Conservation (phyloP, 2,329 filamentous ascomycete genomes). For the Hortaea sp. region DNA sequence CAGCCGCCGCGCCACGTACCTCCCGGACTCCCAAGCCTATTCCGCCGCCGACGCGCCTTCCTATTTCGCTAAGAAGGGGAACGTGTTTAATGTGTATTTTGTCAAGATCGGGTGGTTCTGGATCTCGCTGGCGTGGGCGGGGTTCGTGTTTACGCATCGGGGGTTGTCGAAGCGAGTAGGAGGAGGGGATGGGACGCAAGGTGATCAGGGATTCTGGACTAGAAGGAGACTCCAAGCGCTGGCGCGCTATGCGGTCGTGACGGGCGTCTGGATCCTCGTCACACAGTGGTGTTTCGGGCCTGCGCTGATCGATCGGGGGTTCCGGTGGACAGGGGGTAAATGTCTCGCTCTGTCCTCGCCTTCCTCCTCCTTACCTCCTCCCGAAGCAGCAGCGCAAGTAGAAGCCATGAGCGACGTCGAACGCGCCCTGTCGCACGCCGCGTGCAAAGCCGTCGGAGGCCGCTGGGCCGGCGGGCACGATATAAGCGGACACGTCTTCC, state of each 20-base stretch:
- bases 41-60: constrained; percentile 50
- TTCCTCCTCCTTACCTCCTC: constrained; percentile 29
- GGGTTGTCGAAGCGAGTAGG: background rate
- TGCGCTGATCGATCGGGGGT: constrained; percentile 78
- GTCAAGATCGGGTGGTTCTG: constrained; percentile 95
- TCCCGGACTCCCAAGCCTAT: constrained; percentile 53
- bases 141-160: background rate
- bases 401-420: constrained; percentile 33
- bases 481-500: constrained; percentile 88
- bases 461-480: constrained; percentile 90
- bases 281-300: constrained; percentile 98
- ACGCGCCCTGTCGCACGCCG: constrained; percentile 58
- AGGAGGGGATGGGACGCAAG: background rate
- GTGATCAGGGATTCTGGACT: constrained; percentile 26
- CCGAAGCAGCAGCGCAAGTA: constrained; percentile 17
- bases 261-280: constrained; percentile 69
- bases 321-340: constrained; percentile 75
- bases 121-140: constrained; percentile 49
- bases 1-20: constrained; percentile 53
- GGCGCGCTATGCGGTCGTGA: constrained; percentile 62
- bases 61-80: constrained; percentile 92
- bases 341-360: constrained; percentile 45
- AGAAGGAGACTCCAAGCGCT: constrained; percentile 47
- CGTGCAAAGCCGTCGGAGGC: constrained; percentile 75
- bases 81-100: constrained; percentile 84